Conservation (phyloP, 1,139 yeast species). For the Suhomyces maxii region DNA sequence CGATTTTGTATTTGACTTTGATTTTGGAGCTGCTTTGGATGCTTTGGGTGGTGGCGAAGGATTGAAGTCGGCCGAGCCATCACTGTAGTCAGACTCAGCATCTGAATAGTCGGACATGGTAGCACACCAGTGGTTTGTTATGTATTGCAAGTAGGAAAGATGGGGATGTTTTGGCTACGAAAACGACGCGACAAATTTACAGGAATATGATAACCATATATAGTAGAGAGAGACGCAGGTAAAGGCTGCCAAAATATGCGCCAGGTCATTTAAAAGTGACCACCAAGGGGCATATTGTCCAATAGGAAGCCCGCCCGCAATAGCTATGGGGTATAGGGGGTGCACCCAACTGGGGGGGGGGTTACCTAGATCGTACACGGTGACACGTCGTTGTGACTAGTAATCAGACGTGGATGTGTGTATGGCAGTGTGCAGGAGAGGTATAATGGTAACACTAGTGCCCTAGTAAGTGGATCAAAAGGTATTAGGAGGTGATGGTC, state of each 20-base stretch:
- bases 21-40: background rate
- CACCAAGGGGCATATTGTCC: too few species aligned
- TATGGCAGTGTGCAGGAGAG: background rate
- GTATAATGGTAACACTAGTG: background rate
- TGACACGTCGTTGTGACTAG: background rate
- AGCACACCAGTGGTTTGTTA: background rate
- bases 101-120: slow-evolving; percentile 8
- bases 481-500: background rate
- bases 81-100: slow-evolving; percentile 3
- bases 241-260: background rate
- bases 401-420: background rate
- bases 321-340: too few species aligned
- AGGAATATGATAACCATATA: background rate
- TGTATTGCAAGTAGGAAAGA: background rate
- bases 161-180: background rate
- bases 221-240: background rate
- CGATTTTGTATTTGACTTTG: background rate
- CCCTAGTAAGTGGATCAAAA: background rate
- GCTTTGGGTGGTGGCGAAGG: slow-evolving; percentile 1
- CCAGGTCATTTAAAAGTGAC: background rate
- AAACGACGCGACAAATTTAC: background rate
- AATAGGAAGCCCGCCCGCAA: too few species aligned
- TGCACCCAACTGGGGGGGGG: too few species aligned
- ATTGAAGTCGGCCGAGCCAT: slow-evolving; percentile 3
- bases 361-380: too few species aligned